These are phyloP conservation scores for Moricandia arvensis DNA, from an alignment of 345 rosid species.

Conservation along the genomic window DNA sequence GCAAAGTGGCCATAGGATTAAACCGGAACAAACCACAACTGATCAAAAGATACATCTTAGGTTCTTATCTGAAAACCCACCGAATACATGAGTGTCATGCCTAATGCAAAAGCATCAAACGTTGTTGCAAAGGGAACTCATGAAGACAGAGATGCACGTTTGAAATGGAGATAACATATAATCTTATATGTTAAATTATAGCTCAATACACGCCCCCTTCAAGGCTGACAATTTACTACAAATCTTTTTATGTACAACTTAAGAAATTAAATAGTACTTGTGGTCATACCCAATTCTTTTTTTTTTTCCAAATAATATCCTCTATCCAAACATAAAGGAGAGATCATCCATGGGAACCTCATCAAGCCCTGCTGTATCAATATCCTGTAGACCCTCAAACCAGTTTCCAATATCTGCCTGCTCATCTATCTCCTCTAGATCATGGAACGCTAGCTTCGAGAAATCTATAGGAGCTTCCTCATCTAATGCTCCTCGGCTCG, in stretches of 20 bases:
- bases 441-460: conserved; percentile 48
- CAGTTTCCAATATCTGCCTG: conserved; percentile 62
- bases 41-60: no score
- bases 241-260: conserved; percentile 15
- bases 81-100: no score
- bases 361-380: conserved; percentile 70
- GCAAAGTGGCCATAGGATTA: neutral
- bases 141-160: neutral
- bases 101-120: neutral
- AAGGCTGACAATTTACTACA: conserved; percentile 19
- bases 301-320: no score
- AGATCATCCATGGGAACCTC: conserved; percentile 96
- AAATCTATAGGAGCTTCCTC: conserved; percentile 53
- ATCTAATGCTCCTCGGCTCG: conserved; percentile 23
- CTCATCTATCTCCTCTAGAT: conserved; percentile 55
- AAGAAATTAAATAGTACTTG: conserved; percentile 7
- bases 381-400: conserved; percentile 76
- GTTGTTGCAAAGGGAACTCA: neutral
- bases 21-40: neutral
- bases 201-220: conserved; percentile 13
- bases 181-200: neutral
- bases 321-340: conserved; percentile 37
- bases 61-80: no score
- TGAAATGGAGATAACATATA: neutral
- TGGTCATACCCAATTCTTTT: conserved; percentile 20